Conservation (phyloP, 805 yeast genomes). For the Pichia kluyveri region DNA sequence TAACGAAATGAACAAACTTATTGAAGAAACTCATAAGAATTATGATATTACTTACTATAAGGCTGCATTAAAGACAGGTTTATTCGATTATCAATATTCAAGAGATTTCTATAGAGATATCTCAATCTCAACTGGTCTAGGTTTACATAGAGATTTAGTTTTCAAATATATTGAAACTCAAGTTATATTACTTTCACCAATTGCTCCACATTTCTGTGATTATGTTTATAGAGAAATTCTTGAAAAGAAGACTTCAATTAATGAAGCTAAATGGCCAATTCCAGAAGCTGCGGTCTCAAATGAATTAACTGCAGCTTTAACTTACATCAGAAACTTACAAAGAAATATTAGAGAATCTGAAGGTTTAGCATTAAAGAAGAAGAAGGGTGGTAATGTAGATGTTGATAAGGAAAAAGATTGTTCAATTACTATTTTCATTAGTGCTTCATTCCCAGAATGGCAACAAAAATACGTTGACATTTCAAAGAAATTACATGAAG, state of each 20-base stretch:
- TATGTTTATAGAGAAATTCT: constrained; percentile 79
- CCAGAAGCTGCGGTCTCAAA: constrained; percentile 58
- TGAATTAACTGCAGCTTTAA: constrained; percentile 57
- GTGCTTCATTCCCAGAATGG: constrained; percentile 73
- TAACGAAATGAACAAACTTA: constrained; percentile 81
- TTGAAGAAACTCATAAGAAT: constrained; percentile 63
- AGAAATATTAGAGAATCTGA: constrained; percentile 91
- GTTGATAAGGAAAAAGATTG: constrained; percentile 70
- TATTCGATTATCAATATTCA: constrained; percentile 89
- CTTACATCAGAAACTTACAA: constrained; percentile 68
- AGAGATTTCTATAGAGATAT: constrained; percentile 95
- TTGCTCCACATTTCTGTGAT: constrained; percentile 95
- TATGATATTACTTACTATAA: constrained; percentile 73
- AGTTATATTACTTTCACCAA: constrained; percentile 75
- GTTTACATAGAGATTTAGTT: constrained; percentile 80
- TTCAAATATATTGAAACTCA: constrained; percentile 79
- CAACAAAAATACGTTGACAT: constrained; percentile 53
- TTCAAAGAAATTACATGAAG: constrained; percentile 67
- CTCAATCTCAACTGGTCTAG: constrained; percentile 34
- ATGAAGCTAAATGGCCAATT: constrained; percentile 70
- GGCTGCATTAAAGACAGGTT: constrained; percentile 80
- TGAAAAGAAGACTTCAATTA: constrained; percentile 56
- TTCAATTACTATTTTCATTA: constrained; percentile 60
- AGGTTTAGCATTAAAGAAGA: constrained; percentile 73
- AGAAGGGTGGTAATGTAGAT: constrained; percentile 77